Percentiles rank a stretch among this genome's conserved stretches.
Evolutionary conservation across 495 filamentous ascomycete genomes (phyloP).

Genomic region (Hypoxylon lenormandii): DNA sequence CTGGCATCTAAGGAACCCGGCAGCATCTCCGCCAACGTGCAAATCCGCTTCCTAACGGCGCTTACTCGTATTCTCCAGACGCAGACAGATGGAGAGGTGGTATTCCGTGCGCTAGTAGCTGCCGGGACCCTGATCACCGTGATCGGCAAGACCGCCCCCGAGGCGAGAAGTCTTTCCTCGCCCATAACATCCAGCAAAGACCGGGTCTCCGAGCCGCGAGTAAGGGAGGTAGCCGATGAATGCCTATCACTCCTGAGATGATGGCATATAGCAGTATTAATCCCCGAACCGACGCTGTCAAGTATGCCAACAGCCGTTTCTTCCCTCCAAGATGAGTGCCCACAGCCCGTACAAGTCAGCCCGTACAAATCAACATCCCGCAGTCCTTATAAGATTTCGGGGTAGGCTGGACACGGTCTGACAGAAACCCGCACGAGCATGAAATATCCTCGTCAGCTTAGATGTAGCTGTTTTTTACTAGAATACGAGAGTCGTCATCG

Average conservation of each 20-base stretch:
- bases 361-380: too few species aligned
- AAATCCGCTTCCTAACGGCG: constrained; percentile 55
- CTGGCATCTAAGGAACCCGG: constrained; percentile 57
- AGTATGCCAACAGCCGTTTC: neutral
- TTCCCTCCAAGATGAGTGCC: too few species aligned
- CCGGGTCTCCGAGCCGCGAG: constrained; percentile 63
- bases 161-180: constrained; percentile 53
- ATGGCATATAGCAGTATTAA: neutral
- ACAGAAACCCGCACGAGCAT: too few species aligned
- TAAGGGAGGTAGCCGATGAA: constrained; percentile 69
- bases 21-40: constrained; percentile 41
- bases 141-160: constrained; percentile 59
- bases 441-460: too few species aligned
- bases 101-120: constrained; percentile 85
- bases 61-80: constrained; percentile 70
- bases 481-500: too few species aligned
- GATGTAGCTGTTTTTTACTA: too few species aligned
- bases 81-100: constrained; percentile 81
- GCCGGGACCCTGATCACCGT: constrained; percentile 78
- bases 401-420: too few species aligned
- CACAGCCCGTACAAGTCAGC: too few species aligned
- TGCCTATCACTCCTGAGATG: constrained; percentile 64
- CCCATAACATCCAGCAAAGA: constrained; percentile 45
- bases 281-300: neutral
- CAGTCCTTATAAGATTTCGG: too few species aligned